phyloP scores from a whole-genome alignment of 805 yeast species.

The Naumovozyma castellii region DNA sequence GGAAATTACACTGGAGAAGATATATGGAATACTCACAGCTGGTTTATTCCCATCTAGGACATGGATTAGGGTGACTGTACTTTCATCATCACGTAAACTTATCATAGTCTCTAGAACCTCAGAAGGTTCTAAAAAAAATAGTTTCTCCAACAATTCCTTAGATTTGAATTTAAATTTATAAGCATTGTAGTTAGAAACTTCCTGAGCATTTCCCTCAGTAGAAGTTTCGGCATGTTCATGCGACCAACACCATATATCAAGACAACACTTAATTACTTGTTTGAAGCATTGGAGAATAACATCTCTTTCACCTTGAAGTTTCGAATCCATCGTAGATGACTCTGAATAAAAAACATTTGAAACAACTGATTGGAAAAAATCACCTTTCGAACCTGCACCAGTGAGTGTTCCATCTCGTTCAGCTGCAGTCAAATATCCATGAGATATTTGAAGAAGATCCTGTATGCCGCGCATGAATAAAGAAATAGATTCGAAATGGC shows the following conservation, averaged over 20 bases:
- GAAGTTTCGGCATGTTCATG: conserved; percentile 10
- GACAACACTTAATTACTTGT: conserved; percentile 45
- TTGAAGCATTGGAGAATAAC: conserved; percentile 56
- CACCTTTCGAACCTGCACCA: conserved; percentile 14
- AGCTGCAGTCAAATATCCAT: conserved; percentile 40
- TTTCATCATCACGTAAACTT: conserved; percentile 21
- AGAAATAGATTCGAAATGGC: conserved; percentile 38
- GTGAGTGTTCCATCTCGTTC: conserved; percentile 21
- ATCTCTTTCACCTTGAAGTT: conserved; percentile 35
- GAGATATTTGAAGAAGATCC: conserved; percentile 50
- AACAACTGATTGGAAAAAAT: conserved; percentile 28
- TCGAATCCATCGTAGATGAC: conserved; percentile 33
- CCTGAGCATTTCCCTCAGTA: conserved; percentile 4
- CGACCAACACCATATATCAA: conserved; percentile 61
- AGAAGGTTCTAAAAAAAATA: conserved; percentile 58
- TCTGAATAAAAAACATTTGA: conserved; percentile 29
- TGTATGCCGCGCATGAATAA: conserved; percentile 51
- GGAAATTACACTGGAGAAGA: conserved; percentile 36
- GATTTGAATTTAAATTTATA: conserved; percentile 60
- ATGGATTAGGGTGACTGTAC: conserved; percentile 36
- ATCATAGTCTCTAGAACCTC: conserved; percentile 66
- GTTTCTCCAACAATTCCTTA: conserved; percentile 51
- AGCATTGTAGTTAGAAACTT: conserved; percentile 36
- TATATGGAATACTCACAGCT: conserved; percentile 57
- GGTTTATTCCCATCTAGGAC: conserved; percentile 80